These are phyloP conservation scores for Sclerotinia glacialis DNA, from an alignment of 2,329 filamentous ascomycete genomes.

Conservation along the genomic window DNA sequence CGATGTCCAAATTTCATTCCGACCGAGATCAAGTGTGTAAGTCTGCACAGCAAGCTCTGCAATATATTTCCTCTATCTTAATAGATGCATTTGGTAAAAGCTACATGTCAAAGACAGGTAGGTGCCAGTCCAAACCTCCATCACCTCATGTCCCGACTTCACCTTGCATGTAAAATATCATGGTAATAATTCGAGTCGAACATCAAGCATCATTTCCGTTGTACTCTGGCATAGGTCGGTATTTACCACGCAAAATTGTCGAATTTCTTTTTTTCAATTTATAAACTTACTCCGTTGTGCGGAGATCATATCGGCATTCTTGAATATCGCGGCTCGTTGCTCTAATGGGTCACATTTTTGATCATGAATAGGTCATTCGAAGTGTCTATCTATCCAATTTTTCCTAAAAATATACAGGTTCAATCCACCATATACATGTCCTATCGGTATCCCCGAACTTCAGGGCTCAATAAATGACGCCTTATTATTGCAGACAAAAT, in stretches of 20 bases:
- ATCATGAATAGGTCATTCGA: too few relatives aligned
- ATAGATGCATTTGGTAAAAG: background rate
- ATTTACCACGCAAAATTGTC: fast-evolving
- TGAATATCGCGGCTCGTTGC: too few relatives aligned
- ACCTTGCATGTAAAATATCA: background rate
- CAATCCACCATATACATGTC: background rate
- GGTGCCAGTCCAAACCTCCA: background rate
- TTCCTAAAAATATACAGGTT: background rate
- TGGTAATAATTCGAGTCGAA: background rate
- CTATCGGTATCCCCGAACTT: background rate
- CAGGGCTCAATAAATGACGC: background rate
- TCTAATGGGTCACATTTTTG: too few relatives aligned
- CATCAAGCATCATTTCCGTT: too few relatives aligned
- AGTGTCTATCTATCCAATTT: too few relatives aligned
- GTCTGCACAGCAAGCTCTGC: background rate
- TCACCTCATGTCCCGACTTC: background rate
- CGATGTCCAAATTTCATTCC: too few relatives aligned
- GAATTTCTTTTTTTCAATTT: background rate
- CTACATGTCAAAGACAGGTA: background rate
- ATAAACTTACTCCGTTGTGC: background rate
- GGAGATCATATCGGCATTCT: too few relatives aligned
- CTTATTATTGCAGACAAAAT: background rate
- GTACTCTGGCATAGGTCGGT: background rate
- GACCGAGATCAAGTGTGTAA: fast-evolving
- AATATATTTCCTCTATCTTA: fast-evolving